Conservation (phyloP, 2,329 filamentous ascomycete species). For the Metarhizium brunneum region DNA sequence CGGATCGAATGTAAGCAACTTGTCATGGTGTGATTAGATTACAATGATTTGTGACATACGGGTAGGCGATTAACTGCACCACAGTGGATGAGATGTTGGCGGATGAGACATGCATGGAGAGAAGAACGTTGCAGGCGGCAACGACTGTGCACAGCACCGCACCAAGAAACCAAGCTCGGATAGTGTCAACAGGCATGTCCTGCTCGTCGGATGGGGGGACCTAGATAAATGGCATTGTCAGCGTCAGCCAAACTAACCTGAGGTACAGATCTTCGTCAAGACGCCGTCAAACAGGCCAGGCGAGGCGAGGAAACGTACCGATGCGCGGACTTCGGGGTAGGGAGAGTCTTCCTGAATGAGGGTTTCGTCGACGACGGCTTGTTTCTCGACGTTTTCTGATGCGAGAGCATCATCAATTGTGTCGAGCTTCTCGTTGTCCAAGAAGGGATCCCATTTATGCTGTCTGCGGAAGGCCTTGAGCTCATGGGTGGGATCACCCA, state of each 20-base stretch:
- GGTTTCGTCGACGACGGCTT: conserved; percentile 34
- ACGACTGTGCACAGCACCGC: conserved; percentile 46
- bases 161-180: conserved; percentile 50
- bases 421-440: conserved; percentile 41
- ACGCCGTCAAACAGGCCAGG: background rate
- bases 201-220: conserved; percentile 33
- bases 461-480: conserved; percentile 18
- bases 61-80: conserved; percentile 43
- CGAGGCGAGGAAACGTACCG: conserved; percentile 8
- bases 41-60: conserved; percentile 12
- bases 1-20: background rate
- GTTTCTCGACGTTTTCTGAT: conserved; percentile 33
- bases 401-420: conserved; percentile 37
- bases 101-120: conserved; percentile 35
- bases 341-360: conserved; percentile 42
- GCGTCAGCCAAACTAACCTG: background rate
- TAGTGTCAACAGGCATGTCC: conserved; percentile 43
- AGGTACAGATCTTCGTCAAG: background rate
- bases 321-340: conserved; percentile 17
- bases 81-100: conserved; percentile 41
- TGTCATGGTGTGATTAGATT: background rate
- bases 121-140: conserved; percentile 44
- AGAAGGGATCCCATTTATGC: conserved; percentile 47
- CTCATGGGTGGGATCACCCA: background rate
- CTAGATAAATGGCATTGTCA: background rate